phyloP scores from a whole-genome alignment of 306 rosid genomes.

The Inga laurina region DNA sequence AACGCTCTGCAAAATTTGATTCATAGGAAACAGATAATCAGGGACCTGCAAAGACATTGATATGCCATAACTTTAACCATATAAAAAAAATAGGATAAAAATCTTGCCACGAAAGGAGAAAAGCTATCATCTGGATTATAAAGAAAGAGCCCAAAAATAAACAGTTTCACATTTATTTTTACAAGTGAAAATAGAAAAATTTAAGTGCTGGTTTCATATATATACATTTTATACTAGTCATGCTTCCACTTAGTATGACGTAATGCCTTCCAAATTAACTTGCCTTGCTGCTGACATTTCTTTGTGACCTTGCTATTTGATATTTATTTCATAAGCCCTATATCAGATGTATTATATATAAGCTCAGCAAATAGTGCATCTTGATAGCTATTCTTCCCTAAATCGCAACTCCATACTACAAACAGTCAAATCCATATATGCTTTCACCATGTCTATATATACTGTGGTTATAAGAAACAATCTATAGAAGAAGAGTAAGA shows the following conservation, averaged over 20 bases:
- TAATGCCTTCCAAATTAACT: not conserved
- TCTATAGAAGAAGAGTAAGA: conserved; percentile 6
- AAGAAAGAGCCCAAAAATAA: not conserved
- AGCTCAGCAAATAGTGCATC: not conserved
- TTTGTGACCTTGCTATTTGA: not conserved
- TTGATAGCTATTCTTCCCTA: not conserved
- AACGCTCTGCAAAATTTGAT: conserved; percentile 22
- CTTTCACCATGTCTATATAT: conserved; percentile 1
- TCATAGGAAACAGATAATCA: not conserved
- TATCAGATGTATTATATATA: not conserved
- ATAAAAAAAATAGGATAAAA: conserved; percentile 14
- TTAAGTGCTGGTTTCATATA: conserved; percentile 12
- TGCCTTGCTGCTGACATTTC: not conserved
- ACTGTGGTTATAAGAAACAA: conserved; percentile 19
- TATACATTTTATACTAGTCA: not conserved
- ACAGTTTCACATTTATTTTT: conserved; percentile 10
- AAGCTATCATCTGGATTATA: not conserved
- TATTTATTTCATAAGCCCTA: not conserved
- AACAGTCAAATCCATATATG: not conserved
- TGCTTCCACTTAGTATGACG: not conserved
- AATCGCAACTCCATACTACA: conserved; percentile 5
- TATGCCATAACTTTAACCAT: conserved; percentile 9
- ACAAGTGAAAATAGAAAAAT: not conserved
- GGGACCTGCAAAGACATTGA: not conserved
- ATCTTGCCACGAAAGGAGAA: conserved; percentile 1